A percentile compares a stretch with the other conserved stretches of the same genome.
Evolutionary conservation across 306 rosid species (phyloP).

Genomic region (Citrullus colocynthis): DNA sequence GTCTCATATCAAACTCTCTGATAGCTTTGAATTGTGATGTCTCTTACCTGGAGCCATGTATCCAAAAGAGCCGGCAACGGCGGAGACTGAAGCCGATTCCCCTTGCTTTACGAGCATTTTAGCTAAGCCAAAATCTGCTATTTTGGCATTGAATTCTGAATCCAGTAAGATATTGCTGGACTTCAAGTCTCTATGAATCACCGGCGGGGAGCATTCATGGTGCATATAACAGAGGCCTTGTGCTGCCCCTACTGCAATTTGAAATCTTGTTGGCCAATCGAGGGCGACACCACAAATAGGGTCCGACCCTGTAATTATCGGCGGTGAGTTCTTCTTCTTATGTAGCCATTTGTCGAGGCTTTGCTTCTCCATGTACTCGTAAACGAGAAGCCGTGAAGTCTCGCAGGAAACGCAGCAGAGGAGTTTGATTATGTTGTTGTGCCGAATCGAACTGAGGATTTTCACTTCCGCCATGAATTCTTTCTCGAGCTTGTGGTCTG

Average conservation of each 20-base stretch:
- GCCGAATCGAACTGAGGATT: conserved; percentile 57
- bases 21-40: background rate
- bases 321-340: conserved; percentile 20
- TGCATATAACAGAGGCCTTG: conserved; percentile 85
- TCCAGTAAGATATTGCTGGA: conserved; percentile 74
- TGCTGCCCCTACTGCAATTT: conserved; percentile 58
- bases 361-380: conserved; percentile 46
- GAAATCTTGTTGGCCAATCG: conserved; percentile 61
- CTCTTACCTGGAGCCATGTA: conserved; percentile 87
- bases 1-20: background rate
- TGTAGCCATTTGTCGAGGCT: conserved; percentile 74
- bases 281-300: conserved; percentile 14
- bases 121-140: conserved; percentile 82
- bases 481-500: conserved; percentile 48
- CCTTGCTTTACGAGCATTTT: conserved; percentile 54
- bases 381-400: conserved; percentile 57
- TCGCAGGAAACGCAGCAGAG: conserved; percentile 47
- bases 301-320: conserved; percentile 6
- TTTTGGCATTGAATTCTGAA: conserved; percentile 55
- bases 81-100: conserved; percentile 61
- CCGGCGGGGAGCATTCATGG: conserved; percentile 49
- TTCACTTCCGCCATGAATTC: conserved; percentile 63
- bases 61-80: conserved; percentile 78
- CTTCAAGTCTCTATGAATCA: conserved; percentile 71
- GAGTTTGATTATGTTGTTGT: conserved; percentile 67